Evolutionary conservation across 2,329 filamentous ascomycete species (phyloP).

Genomic region (Neofusicoccum parvum): DNA sequence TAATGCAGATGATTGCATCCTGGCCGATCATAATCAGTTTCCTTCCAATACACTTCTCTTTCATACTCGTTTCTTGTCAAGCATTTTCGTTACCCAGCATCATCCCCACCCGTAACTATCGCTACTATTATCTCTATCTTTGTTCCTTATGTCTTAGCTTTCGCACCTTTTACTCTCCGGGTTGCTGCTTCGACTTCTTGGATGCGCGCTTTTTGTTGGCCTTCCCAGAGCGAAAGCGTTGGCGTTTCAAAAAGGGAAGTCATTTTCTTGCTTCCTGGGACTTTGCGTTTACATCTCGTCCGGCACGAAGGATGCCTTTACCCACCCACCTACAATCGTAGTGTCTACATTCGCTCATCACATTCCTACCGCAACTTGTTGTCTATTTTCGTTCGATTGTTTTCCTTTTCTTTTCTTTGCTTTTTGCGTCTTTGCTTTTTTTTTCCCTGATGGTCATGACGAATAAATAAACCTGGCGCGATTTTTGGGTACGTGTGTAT

Average conservation of each 20-base stretch:
- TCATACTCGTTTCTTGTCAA: not conserved
- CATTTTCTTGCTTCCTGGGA: not conserved
- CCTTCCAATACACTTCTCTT: not conserved
- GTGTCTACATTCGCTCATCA: slow-evolving; percentile 19
- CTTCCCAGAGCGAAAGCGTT: slow-evolving; percentile 20
- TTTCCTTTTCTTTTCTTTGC: not conserved
- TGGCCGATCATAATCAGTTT: slow-evolving; percentile 7
- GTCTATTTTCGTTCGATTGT: not conserved
- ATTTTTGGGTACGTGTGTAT: slow-evolving; percentile 14
- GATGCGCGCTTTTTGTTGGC: slow-evolving; percentile 2
- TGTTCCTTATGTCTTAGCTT: slow-evolving; percentile 12
- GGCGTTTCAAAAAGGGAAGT: slow-evolving; percentile 11
- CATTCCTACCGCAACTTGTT: not conserved
- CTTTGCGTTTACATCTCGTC: slow-evolving; percentile 8
- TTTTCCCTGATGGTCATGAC: slow-evolving; percentile 15
- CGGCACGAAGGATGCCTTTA: slow-evolving; percentile 10
- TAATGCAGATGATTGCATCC: not conserved
- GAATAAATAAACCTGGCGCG: slow-evolving; percentile 15
- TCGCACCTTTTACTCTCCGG: not conserved
- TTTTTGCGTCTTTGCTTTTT: not conserved
- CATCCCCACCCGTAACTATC: not conserved
- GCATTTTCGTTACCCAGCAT: not conserved
- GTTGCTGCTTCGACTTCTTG: not conserved
- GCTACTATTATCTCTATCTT: not conserved
- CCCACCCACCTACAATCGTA: slow-evolving; percentile 17